A percentile compares a stretch with the other conserved stretches of the same genome.
Conservation (phyloP, 1,284 basidiomycete species). For the Hemileccinum hortonii region DNA sequence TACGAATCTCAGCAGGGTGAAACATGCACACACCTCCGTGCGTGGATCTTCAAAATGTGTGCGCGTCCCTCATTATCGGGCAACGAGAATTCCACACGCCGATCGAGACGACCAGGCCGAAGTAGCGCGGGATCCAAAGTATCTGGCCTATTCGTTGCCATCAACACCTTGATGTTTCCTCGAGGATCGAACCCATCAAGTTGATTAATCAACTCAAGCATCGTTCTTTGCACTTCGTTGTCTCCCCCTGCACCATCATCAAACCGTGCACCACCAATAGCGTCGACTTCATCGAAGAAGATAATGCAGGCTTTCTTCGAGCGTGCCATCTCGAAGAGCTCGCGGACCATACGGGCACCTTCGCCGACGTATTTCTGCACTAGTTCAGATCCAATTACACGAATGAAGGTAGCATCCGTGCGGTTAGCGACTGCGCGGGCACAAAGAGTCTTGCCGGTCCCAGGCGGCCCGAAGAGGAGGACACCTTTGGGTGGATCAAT, state of each 20-base stretch:
- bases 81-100: conserved; percentile 93
- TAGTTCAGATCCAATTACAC: conserved; percentile 97
- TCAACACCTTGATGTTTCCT: conserved; percentile 99
- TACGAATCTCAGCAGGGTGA: conserved; percentile 1
- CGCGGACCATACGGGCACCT: conserved; percentile 98
- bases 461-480: conserved; percentile 93
- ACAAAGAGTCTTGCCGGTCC: conserved; percentile 98
- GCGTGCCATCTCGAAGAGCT: conserved; percentile 98
- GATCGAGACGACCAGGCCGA: conserved; percentile 94
- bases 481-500: conserved; percentile 99
- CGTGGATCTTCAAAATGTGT: conserved; percentile 96
- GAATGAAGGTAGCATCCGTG: conserved; percentile 99
- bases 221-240: conserved; percentile 99
- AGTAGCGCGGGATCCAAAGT: conserved; percentile 97
- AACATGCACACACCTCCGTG: conserved; percentile 60
- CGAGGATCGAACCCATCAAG: conserved; percentile 97
- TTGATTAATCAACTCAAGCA: conserved; percentile 99
- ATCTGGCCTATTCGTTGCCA: conserved; percentile 99
- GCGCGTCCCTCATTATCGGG: conserved; percentile 97
- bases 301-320: conserved; percentile 99
- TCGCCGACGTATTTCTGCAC: conserved; percentile 99
- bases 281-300: conserved; percentile 99
- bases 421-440: conserved; percentile 98
- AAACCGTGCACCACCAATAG: conserved; percentile 98
- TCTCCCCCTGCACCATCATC: conserved; percentile 99